Base-by-base conservation (phyloP, 352 stramenopile species). In the Salisapilia sapeloensis region DNA sequence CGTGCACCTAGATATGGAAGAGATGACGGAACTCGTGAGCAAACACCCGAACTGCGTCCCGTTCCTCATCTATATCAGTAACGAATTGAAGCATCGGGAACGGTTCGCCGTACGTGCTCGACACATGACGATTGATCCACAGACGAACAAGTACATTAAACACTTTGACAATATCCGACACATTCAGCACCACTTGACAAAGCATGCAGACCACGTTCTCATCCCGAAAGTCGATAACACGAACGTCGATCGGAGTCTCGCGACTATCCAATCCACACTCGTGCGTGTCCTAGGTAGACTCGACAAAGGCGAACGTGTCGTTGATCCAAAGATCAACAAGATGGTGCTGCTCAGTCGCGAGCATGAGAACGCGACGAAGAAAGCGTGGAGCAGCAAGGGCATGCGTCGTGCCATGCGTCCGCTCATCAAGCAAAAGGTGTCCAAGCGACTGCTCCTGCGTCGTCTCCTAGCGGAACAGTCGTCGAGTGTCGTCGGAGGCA, bases 101-200 rank as follows among this genome's bases (percentile, higher is more conserved):
- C 60, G 74, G 7, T 91, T 91, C 20, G 75, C 71, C 15, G 71
- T 91, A 13, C 71, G 75, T 10, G 69, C 75, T 19, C 60, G 72
- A 1, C 71, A 91, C 57, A 91, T 91, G 75, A 91, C 75, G 26
- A 80, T 91, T 33, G 69, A 87, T 35, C 75, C 75, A 9, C 69
- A 87, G 43, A 67, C 79, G 35, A 91, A 91, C 55, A 91, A 91
- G 50, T 91, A 91, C 49, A 91, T 91, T 42, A 82, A 87, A 40
- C 78, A 86, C 50, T 91, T 91, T 43, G 75, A 87, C 48, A 91
- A 91, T 40, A 91, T 91, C 41, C 71, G 72, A 46, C 78, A 84
- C 43, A 91, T 91, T 42, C 75, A 91, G 56, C 63, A 65, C 22
- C 66, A 87, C 42, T 46, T 86, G 15, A 83, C 69, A 46, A 91